Conservation (phyloP, 1,284 basidiomycete genomes). For the Cutaneotrichosporon dermatis region DNA sequence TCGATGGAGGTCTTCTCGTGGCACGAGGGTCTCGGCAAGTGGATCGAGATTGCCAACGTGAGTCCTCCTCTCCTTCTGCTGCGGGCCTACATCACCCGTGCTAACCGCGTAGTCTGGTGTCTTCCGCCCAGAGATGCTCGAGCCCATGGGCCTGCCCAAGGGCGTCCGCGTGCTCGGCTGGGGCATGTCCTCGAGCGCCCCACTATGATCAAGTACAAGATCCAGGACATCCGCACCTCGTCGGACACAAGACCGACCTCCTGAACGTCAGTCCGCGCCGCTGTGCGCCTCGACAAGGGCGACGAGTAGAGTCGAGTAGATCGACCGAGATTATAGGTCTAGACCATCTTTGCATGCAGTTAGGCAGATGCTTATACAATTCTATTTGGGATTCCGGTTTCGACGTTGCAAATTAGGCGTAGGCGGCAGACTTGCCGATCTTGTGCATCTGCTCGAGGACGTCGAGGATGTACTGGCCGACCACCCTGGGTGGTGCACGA, state of each 20-base stretch:
- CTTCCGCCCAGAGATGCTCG: conserved; percentile 99
- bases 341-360: conserved; percentile 1
- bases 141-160: conserved; percentile 97
- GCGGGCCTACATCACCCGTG: too few species aligned
- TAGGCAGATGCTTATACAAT: too few species aligned
- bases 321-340: neutral
- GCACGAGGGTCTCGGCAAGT: conserved; percentile 88
- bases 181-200: conserved; percentile 94
- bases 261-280: conserved; percentile 80
- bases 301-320: conserved; percentile 27
- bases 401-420: too few species aligned
- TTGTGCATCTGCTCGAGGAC: conserved; percentile 69
- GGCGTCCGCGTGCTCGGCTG: conserved; percentile 96
- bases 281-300: conserved; percentile 68
- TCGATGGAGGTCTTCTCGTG: conserved; percentile 99
- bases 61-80: conserved; percentile 13
- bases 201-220: conserved; percentile 95
- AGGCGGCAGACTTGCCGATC: conserved; percentile 15
- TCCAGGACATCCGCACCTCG: conserved; percentile 96
- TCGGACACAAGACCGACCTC: conserved; percentile 94
- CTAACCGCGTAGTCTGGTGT: conserved; percentile 69
- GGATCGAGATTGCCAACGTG: conserved; percentile 76
- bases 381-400: too few species aligned
- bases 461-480: conserved; percentile 82
- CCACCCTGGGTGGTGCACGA: conserved; percentile 90